These are phyloP conservation scores for Evernia prunastri DNA, from an alignment of 495 filamentous ascomycete species.

Conservation along the genomic window DNA sequence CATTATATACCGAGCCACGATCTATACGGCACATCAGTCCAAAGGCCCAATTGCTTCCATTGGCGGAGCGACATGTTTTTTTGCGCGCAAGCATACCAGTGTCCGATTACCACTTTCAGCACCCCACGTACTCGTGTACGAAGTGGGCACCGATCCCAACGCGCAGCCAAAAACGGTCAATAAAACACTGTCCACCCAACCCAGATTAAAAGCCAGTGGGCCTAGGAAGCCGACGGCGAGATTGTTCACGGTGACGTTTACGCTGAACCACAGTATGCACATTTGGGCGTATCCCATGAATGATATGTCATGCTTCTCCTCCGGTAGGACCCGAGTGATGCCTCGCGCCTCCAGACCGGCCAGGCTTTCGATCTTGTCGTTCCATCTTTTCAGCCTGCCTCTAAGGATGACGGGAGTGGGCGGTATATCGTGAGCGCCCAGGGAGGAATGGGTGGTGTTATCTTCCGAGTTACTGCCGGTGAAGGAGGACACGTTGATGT, in stretches of 20 bases:
- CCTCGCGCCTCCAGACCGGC: slow-evolving; percentile 58
- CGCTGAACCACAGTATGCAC: slow-evolving; percentile 64
- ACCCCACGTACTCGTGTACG: slow-evolving; percentile 67
- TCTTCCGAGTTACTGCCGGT: neutral
- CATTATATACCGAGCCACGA: slow-evolving; percentile 57
- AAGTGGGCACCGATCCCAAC: slow-evolving; percentile 50
- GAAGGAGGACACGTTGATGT: slow-evolving; percentile 7
- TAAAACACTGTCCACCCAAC: slow-evolving; percentile 58
- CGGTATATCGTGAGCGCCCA: slow-evolving; percentile 18
- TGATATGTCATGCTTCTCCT: slow-evolving; percentile 41
- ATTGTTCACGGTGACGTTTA: slow-evolving; percentile 70
- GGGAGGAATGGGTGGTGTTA: neutral
- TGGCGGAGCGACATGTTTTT: neutral
- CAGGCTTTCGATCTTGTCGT: slow-evolving; percentile 35
- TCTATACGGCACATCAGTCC: neutral
- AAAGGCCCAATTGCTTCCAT: neutral
- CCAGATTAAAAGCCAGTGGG: slow-evolving; percentile 54
- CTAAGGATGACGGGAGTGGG: slow-evolving; percentile 22
- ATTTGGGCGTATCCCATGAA: slow-evolving; percentile 50
- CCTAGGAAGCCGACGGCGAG: slow-evolving; percentile 64
- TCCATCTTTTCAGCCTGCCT: slow-evolving; percentile 21
- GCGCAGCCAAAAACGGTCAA: slow-evolving; percentile 56
- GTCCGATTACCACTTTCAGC: slow-evolving; percentile 56
- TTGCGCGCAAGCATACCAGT: slow-evolving; percentile 41
- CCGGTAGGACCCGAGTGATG: slow-evolving; percentile 56